Evolutionary conservation across 495 filamentous ascomycete genomes (phyloP), one percentile per base, ranked within the genome.

Genomic region (Barbatosphaeria neglecta): DNA sequence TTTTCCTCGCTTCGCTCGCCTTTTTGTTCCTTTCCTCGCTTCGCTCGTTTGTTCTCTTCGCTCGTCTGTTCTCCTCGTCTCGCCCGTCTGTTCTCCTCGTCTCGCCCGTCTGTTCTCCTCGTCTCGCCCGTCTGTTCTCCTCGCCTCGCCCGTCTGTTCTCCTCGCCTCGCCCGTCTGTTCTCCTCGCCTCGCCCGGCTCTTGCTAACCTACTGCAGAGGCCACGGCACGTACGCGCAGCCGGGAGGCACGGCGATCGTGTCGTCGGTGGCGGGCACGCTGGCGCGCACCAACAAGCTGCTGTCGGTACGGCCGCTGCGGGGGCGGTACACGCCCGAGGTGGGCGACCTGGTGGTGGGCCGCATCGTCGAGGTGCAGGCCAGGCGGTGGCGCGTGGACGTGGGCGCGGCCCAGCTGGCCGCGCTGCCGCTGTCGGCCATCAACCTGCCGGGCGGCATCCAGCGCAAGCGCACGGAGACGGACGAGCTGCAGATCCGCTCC

Each of bases 251-350:
- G 6, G 74, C 77, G 22, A 98, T 98, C 55, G 72, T 80, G 43
- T 86, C 87, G 37, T 90, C 90, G 0, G 80, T 98, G 24, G 86
- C 87, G 5, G 92, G 92, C 57, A 90, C 80, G 17, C 65, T 96
- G 5, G 78, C 81, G 42, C 89, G 87, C 52, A 95, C 89, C 47
- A 98, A 98, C 75, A 98, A 97, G 63, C 77, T 98, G 4, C 81
- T 98, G 41, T 93, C 86, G 25, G 84, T 98, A 35, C 75, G 77
- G 3, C 89, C 92, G 0, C 72, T 98, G 2, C 84, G 87, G 40
- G 86, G 92, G n/a, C 84, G 93, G 31, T 98, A 98, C 67, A 86
- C 78, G 0, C 92, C 92, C 22, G 88, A 95, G 62, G 94, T 98
- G 50, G 92, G 92, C 48, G 92, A 98, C 65, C 74, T 97, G 2